Evolutionary conservation across 371 early-diverging fungal genomes (phyloP).

Genomic region (Mucor irregularis): DNA sequence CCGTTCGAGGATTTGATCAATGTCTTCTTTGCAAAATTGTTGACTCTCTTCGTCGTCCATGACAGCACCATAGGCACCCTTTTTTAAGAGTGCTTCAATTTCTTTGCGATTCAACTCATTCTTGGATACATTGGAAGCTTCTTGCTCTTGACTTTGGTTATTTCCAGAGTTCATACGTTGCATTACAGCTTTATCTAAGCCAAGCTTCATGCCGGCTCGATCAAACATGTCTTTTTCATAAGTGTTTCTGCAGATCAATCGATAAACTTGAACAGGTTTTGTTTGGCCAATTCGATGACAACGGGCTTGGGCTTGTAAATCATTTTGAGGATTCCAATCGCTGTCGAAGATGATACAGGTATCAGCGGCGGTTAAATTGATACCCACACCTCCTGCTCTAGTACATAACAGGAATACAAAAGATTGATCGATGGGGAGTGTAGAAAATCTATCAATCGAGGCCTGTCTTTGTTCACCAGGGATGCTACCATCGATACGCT

Average conservation of each 20-base stretch:
- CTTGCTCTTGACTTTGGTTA: constrained; percentile 12
- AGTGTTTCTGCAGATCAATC: constrained; percentile 88
- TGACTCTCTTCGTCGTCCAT: constrained; percentile 82
- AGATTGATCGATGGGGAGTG: constrained; percentile 62
- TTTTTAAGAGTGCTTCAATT: constrained; percentile 84
- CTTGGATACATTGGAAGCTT: constrained; percentile 2
- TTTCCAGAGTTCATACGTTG: neutral
- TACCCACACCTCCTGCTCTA: constrained; percentile 91
- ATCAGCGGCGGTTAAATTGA: constrained; percentile 92
- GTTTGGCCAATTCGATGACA: constrained; percentile 95
- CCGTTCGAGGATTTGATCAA: constrained; percentile 91
- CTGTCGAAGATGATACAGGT: constrained; percentile 94
- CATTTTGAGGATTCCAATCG: constrained; percentile 97
- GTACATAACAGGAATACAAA: constrained; percentile 88
- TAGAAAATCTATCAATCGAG: constrained; percentile 90
- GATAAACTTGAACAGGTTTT: constrained; percentile 84
- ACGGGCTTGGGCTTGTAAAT: constrained; percentile 92
- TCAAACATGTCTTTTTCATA: constrained; percentile 97
- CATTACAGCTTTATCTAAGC: constrained; percentile 87
- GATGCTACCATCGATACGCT: constrained; percentile 88
- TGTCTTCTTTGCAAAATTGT: constrained; percentile 94
- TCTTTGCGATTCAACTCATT: constrained; percentile 69
- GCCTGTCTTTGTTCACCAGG: constrained; percentile 91
- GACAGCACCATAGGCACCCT: constrained; percentile 89
- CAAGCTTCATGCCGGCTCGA: constrained; percentile 89